These are phyloP conservation scores for Globisporangium carolinianum DNA, from an alignment of 352 stramenopile species.

Conservation along the genomic window DNA sequence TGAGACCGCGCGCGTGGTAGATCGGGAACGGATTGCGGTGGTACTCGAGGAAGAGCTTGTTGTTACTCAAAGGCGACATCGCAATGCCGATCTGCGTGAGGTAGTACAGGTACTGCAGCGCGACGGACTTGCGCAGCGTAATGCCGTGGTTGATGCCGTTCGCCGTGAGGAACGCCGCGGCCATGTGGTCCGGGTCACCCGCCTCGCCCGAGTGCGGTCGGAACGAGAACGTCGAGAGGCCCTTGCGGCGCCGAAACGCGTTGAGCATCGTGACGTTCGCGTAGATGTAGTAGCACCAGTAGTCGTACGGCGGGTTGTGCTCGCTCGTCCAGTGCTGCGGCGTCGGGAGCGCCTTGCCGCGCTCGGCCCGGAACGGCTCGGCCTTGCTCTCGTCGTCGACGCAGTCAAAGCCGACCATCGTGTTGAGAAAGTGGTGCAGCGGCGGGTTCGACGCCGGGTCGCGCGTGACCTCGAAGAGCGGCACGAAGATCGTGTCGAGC, in stretches of 20 bases:
- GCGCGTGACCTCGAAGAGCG: conserved; percentile 97
- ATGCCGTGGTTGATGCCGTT: conserved; percentile 99
- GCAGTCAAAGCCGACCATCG: conserved; percentile 97
- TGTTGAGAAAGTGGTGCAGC: conserved; percentile 91
- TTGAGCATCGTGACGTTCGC: conserved; percentile 97
- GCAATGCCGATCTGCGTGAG: conserved; percentile 94
- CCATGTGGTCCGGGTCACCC: conserved; percentile 95
- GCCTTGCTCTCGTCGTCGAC: conserved; percentile 98
- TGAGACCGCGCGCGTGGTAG: conserved; percentile 95
- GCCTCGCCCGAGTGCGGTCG: conserved; percentile 98
- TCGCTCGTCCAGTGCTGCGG: conserved; percentile 87
- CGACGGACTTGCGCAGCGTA: conserved; percentile 94
- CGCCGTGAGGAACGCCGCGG: conserved; percentile 81
- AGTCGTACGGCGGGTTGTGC: conserved; percentile 90
- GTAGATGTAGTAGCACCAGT: conserved; percentile 97
- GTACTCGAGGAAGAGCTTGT: conserved; percentile 95
- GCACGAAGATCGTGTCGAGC: conserved; percentile 97
- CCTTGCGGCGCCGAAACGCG: conserved; percentile 85
- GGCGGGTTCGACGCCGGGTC: conserved; percentile 90
- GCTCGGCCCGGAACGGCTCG: conserved; percentile 78
- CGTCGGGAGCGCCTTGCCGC: conserved; percentile 64
- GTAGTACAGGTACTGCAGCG: conserved; percentile 99
- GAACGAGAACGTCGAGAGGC: conserved; percentile 92
- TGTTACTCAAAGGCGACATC: conserved; percentile 93
- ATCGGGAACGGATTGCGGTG: conserved; percentile 93